Evolutionary conservation across 345 rosid species (phyloP), one percentile per base, ranked within the genome.

Genomic region (Brassica carinata): DNA sequence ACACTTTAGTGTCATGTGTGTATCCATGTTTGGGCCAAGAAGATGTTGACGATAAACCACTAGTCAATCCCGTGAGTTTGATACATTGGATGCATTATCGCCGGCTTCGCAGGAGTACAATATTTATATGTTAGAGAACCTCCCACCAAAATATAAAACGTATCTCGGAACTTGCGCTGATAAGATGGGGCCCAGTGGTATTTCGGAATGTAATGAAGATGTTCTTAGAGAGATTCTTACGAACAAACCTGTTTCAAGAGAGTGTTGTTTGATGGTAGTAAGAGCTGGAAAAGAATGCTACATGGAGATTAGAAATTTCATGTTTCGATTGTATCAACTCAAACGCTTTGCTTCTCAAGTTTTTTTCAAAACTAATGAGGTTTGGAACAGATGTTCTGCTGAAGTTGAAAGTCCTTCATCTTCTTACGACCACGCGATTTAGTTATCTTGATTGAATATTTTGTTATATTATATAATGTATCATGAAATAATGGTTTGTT

Each of bases 221-320:
- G 13, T 23, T 40, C 7, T 58, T 62, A 13, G 19, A 33, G 76
- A 72, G 67, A 36, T 61, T 38, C 67, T 72, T 61, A n/a, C 26
- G 4, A 59, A 59, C 11, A 36, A 31, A 58, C 9, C 0, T 30
- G 33, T 7, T 58, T 34, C 53, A 0, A 72, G 63, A 33, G 30
- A 58, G 3, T 71, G 65, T 57, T 72, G 53, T 58, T 1, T 18
- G 55, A 58, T 34, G 66, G 7, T 72, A 18, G 53, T 58, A 14
- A 55, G 11, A 8, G 45, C 11, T 38, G 45, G 45, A 38, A 38
- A 38, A 38, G 8, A 38, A 38, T 38, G 45, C 30, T 27, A 57
- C 30, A 34, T 72, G 31, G 66, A 36, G 7, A 9, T 31, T 7
- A 18, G 18, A 11, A 72, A 58, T 11, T 0, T 31, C 1, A 17